phyloP scores from a whole-genome alignment of 2,329 filamentous ascomycete genomes.

The Curvularia lunata region DNA sequence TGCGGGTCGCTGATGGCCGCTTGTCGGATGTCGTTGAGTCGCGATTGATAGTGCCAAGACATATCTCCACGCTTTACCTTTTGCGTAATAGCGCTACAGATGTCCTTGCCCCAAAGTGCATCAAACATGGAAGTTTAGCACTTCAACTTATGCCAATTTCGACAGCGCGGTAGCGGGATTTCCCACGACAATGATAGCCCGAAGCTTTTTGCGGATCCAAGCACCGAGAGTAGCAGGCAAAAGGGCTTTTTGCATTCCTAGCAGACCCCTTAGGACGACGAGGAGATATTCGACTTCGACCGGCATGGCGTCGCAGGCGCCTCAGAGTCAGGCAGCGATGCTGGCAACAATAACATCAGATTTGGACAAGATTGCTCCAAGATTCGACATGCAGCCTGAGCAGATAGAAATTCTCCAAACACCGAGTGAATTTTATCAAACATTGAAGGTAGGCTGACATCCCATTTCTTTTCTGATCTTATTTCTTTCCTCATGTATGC shows the following conservation, averaged over 20 bases:
- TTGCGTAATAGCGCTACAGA: conserved; percentile 7
- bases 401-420: conserved; percentile 80
- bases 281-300: conserved; percentile 46
- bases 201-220: conserved; percentile 36
- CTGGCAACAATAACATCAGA: conserved; percentile 71
- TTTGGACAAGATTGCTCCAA: conserved; percentile 87
- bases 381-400: conserved; percentile 82
- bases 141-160: background rate
- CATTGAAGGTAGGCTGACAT: conserved; percentile 72
- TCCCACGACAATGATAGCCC: conserved; percentile 42
- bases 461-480: background rate
- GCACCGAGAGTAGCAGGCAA: conserved; percentile 26
- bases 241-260: conserved; percentile 24
- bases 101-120: conserved; percentile 23
- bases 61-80: conserved; percentile 6
- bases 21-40: conserved; percentile 16
- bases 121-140: conserved; percentile 21
- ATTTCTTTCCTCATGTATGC: background rate
- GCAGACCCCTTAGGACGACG: conserved; percentile 25
- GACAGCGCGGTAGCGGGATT: background rate
- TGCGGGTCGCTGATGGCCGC: conserved; percentile 17
- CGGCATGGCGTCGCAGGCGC: conserved; percentile 34
- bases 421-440: conserved; percentile 89
- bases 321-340: conserved; percentile 59
- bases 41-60: conserved; percentile 37